Base-by-base conservation (phyloP, 352 stramenopile species). In the Globisporangium paddicum region DNA sequence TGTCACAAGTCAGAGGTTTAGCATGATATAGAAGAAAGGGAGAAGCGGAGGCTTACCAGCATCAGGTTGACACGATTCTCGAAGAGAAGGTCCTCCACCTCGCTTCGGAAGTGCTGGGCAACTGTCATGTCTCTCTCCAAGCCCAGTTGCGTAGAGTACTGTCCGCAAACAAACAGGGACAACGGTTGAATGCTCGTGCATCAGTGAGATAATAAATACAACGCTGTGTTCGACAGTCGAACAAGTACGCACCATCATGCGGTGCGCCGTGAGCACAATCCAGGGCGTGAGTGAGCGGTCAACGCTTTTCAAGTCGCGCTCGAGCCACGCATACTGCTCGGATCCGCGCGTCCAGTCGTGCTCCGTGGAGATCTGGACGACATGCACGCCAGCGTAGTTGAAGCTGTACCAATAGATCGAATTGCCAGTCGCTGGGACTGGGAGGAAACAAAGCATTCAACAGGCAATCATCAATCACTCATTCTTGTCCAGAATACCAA, bases 391-490 rank as follows among this genome's bases (percentile, higher is more conserved):
- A 2, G 66, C 77, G 55, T 96, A 94, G 51, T 96, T 66, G 58
- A 96, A 97, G n/a, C 82, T 96, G 71, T 97, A 90, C 86, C 88
- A 93, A 59, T 87, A 93, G 54, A 91, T 71, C 51, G 67, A 77
- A 21, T 87, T 82, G 9, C 82, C 82, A 14, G 67, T 91, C 5
- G 75, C 69, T 4, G 82, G 82, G 26, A 63, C 81, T 91, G 35
- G 5, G 30, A 16, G 10, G 44, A 35, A 51, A 7, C 3, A 10
- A 19, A 5, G 44, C n/a, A 60, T 14, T 41, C 28, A 60, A 41
- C 26, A n/a, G n/a, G 28, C 3, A 10, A 23, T 37, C 18, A 42
- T 5, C 23, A 32, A 30, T n/a, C 38, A 28, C 3, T 32, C 6
- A 32, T 6, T 7, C 28, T 32, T n/a, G n/a, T 44, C 46, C n/a